Evolutionary conservation across 768 basidiomycete species (phyloP).

Genomic region (Rhodotorula sphaerocarpa): DNA sequence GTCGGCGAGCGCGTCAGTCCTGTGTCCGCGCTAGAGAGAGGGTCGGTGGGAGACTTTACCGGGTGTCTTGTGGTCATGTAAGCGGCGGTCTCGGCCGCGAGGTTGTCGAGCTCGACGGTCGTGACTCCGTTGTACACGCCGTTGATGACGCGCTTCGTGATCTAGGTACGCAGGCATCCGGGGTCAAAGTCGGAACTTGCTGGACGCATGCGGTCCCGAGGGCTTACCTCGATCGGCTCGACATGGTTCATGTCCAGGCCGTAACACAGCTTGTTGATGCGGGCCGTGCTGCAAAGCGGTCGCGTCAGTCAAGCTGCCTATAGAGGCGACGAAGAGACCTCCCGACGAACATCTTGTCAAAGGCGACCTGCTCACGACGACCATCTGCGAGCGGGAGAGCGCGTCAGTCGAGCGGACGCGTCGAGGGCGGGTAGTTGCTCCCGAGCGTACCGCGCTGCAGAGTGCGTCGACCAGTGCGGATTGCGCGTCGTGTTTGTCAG

Average conservation of each 20-base stretch:
- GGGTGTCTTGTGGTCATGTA: constrained; percentile 68
- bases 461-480: no score
- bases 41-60: constrained; percentile 2
- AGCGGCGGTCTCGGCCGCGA: constrained; percentile 62
- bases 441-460: constrained; percentile 49
- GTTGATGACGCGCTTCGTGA: constrained; percentile 57
- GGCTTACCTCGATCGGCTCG: constrained; percentile 66
- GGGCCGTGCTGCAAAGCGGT: constrained; percentile 23
- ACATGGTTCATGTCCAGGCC: constrained; percentile 87
- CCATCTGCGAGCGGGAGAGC: constrained; percentile 44
- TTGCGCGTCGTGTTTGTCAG: no score
- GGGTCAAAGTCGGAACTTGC: neutral
- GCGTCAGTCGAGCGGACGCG: neutral
- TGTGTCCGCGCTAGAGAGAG: neutral
- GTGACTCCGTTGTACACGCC: constrained; percentile 95
- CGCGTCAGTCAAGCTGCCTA: neutral
- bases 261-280: constrained; percentile 64
- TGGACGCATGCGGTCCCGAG: neutral
- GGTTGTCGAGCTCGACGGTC: constrained; percentile 79
- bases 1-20: constrained; percentile 55
- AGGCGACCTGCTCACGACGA: constrained; percentile 76
- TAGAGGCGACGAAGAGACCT: neutral
- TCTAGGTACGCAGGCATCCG: neutral
- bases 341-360: constrained; percentile 69
- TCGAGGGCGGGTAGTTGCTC: neutral